These are phyloP conservation scores for Epicoccum sorghinum DNA, from an alignment of 2,329 filamentous ascomycete genomes.

Conservation along the genomic window DNA sequence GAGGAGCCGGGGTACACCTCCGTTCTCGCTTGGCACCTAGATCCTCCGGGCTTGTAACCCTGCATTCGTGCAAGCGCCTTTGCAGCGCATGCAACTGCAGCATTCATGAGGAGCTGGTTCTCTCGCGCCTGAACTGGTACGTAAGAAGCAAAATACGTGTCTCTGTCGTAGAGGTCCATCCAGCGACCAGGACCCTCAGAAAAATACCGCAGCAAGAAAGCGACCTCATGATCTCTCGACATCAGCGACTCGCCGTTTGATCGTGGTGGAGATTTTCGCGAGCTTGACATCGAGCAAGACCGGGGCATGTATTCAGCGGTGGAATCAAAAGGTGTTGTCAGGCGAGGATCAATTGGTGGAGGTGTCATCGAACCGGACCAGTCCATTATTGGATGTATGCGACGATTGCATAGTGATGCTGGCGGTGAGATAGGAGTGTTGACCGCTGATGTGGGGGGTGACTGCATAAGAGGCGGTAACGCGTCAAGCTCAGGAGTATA, in stretches of 20 bases:
- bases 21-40: slow-evolving; percentile 56
- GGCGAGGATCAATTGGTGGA: slow-evolving; percentile 44
- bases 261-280: slow-evolving; percentile 31
- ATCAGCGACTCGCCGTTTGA: slow-evolving; percentile 29
- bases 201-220: slow-evolving; percentile 66
- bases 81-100: slow-evolving; percentile 66
- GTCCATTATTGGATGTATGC: slow-evolving; percentile 62
- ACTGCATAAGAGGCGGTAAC: slow-evolving; percentile 38
- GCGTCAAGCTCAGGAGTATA: slow-evolving; percentile 39
- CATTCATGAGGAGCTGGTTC: slow-evolving; percentile 58
- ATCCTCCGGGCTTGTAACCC: slow-evolving; percentile 57
- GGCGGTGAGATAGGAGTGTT: slow-evolving; percentile 51
- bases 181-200: slow-evolving; percentile 65
- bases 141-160: slow-evolving; percentile 65
- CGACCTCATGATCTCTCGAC: slow-evolving; percentile 60
- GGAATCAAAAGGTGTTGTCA: slow-evolving; percentile 39
- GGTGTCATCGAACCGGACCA: slow-evolving; percentile 37
- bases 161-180: slow-evolving; percentile 63
- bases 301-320: slow-evolving; percentile 34
- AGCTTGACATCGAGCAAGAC: slow-evolving; percentile 32
- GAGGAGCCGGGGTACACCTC: slow-evolving; percentile 58
- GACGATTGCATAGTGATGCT: slow-evolving; percentile 53
- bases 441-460: slow-evolving; percentile 36
- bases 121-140: slow-evolving; percentile 63
- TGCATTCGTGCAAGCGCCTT: slow-evolving; percentile 65